Evolutionary conservation across 1,139 yeast genomes (phyloP).

Genomic region (Candida tetrigidarum): DNA sequence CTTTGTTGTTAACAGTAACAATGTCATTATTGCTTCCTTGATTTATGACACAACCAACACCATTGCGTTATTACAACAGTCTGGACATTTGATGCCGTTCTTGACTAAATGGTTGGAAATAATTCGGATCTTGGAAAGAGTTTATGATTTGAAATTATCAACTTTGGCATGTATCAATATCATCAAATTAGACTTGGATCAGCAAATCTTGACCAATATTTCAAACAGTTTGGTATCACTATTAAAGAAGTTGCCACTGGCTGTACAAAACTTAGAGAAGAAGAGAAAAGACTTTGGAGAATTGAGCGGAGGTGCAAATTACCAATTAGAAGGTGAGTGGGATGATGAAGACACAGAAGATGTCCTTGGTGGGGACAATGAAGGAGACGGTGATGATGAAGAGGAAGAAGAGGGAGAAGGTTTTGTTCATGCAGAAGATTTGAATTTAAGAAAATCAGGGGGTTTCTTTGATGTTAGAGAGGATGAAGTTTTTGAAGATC

Average conservation of each 20-base stretch:
- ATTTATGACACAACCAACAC: slow-evolving; percentile 64
- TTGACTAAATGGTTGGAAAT: slow-evolving; percentile 70
- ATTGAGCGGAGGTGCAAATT: slow-evolving; percentile 25
- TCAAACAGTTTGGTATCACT: slow-evolving; percentile 18
- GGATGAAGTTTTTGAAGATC: slow-evolving; percentile 76
- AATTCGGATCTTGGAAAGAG: slow-evolving; percentile 65
- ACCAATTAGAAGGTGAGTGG: slow-evolving; percentile 24
- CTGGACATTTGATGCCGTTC: slow-evolving; percentile 50
- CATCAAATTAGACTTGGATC: slow-evolving; percentile 29
- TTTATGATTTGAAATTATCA: slow-evolving; percentile 80
- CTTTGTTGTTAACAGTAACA: slow-evolving; percentile 53
- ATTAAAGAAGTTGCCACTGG: slow-evolving; percentile 66
- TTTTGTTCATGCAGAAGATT: slow-evolving; percentile 22
- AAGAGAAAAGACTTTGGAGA: slow-evolving; percentile 56
- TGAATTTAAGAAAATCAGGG: slow-evolving; percentile 38
- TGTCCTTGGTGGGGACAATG: slow-evolving; percentile 19
- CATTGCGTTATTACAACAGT: slow-evolving; percentile 53
- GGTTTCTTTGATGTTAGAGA: slow-evolving; percentile 49
- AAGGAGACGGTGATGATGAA: slow-evolving; percentile 28
- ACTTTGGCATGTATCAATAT: slow-evolving; percentile 67
- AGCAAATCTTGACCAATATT: slow-evolving; percentile 17
- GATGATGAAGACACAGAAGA: slow-evolving; percentile 19
- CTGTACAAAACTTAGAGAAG: slow-evolving; percentile 67
- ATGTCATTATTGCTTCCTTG: slow-evolving; percentile 69
- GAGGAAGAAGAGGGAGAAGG: slow-evolving; percentile 42